phyloP scores from a whole-genome alignment of 2,329 filamentous ascomycete species.

The Thelonectria discophora region DNA sequence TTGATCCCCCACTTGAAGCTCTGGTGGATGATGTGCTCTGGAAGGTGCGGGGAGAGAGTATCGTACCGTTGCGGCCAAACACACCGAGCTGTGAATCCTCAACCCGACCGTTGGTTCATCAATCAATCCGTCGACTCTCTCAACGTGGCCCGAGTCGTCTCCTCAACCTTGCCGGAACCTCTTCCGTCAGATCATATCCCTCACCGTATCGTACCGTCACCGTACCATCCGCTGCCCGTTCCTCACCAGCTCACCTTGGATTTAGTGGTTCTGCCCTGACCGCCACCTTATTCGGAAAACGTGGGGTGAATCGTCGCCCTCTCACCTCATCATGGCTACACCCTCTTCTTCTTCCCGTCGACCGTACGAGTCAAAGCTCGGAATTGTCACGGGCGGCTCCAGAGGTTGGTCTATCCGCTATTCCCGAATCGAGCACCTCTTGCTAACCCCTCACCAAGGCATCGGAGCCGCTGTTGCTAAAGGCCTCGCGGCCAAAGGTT shows the following conservation, averaged over 20 bases:
- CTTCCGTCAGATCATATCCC: neutral
- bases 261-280: neutral
- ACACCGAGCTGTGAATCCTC: too few relatives aligned
- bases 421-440: neutral
- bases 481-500: constrained; percentile 68
- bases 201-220: neutral
- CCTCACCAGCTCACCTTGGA: neutral
- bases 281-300: neutral
- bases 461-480: constrained; percentile 68
- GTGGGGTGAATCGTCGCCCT: neutral
- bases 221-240: neutral
- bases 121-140: neutral
- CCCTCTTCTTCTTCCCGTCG: constrained; percentile 25
- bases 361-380: constrained; percentile 46
- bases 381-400: constrained; percentile 48
- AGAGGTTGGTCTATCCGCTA: constrained; percentile 38
- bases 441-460: constrained; percentile 48
- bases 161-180: neutral
- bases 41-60: too few relatives aligned
- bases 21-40: neutral
- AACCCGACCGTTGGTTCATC: neutral
- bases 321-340: constrained; percentile 31
- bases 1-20: neutral
- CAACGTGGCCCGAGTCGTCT: neutral
- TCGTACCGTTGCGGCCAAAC: too few relatives aligned